phyloP scores from a whole-genome alignment of 169 alveolate species.

The Plasmodium reichenowi region DNA sequence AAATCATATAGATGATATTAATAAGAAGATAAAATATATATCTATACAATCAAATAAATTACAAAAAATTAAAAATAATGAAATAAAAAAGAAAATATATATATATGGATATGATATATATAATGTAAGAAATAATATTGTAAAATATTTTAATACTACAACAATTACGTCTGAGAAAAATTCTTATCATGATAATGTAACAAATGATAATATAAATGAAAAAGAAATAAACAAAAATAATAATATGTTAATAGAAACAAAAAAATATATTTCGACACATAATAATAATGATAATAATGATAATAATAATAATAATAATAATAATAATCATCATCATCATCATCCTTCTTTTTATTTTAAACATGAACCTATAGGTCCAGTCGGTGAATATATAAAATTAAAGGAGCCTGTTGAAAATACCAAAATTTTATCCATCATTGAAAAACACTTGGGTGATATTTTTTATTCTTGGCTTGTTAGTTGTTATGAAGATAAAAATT shows the following conservation, averaged over 20 bases:
- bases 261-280: background rate
- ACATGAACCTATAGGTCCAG: constrained; percentile 73
- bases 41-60: constrained; percentile 22
- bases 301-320: background rate
- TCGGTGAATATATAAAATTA: constrained; percentile 60
- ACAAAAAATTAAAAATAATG: constrained; percentile 55
- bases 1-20: constrained; percentile 9
- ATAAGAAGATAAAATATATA: constrained; percentile 18
- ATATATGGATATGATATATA: constrained; percentile 72
- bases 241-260: background rate
- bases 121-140: constrained; percentile 21
- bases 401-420: constrained; percentile 16
- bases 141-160: constrained; percentile 3
- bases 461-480: constrained; percentile 71
- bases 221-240: background rate
- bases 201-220: background rate
- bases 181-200: background rate
- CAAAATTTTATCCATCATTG: constrained; percentile 47
- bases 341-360: constrained; percentile 14
- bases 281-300: background rate
- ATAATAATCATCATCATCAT: background rate
- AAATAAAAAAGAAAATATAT: constrained; percentile 42
- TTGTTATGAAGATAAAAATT: constrained; percentile 70
- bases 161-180: constrained; percentile 1
- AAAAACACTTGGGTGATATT: constrained; percentile 66